Base-by-base conservation (phyloP, 805 yeast species). In the Wickerhamomyces silvicola region DNA sequence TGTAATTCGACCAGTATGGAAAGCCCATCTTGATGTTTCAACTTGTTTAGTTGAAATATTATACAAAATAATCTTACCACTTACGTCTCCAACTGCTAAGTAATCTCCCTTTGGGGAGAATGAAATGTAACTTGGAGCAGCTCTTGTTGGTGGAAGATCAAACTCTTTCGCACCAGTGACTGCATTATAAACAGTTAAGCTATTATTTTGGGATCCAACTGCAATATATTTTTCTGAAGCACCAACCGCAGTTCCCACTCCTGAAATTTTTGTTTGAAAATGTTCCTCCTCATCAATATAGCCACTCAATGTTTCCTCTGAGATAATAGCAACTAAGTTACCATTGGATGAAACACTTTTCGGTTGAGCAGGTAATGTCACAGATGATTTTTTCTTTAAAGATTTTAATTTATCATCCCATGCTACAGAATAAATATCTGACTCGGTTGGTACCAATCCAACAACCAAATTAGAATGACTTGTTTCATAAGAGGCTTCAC, bases 1-100 rank as follows among this genome's bases (percentile, higher is more conserved):
- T 37, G 75, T 76, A 41, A 92, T 81, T 34, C 72, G 77, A 35
- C 95, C 80, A 2, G 88, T 83, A 55, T 92, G 97, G 76, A 85
- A 90, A 0, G 94, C 80, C 99, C 99, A 92, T 53, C 97, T 74
- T 0, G 94, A 75, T 3, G 97, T 86, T 22, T 78, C 69, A 7
- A 84, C 60, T 3, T 69, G 44, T 31, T 64, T 71, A 24, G 75
- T 77, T 3, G 54, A 55, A 6, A 76, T 54, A 41, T 75, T 68
- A 57, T 75, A 86, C 22, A 88, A 65, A n/a, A 79, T 59, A 42
- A 87, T 85, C 56, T 90, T 92, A 21, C 98, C 98, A 32, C 81
- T 66, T 5, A 68, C 67, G 48, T 88, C 97, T 32, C 96, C 97
- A 17, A 81, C 82, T 1, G 97, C 97, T 12, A 81, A 65, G 38